Percentiles rank a stretch among this genome's conserved stretches.
phyloP scores from a whole-genome alignment of 768 basidiomycete species.

The Mycena polygramma region DNA sequence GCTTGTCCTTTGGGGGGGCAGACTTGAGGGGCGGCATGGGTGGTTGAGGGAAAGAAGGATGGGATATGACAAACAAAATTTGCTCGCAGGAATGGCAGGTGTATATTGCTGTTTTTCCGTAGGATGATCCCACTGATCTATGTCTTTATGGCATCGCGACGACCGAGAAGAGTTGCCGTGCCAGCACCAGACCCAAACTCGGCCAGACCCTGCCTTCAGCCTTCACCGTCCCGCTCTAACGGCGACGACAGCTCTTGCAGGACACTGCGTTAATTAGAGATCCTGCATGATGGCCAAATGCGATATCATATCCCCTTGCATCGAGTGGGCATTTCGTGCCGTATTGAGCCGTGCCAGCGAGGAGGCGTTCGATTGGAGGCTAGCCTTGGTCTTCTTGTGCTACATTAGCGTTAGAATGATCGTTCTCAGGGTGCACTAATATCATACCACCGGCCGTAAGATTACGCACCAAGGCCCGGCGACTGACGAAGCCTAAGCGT shows the following conservation, averaged over 20 bases:
- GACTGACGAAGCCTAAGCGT: background rate
- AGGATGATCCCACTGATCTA: constrained; percentile 20
- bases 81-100: constrained; percentile 37
- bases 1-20: constrained; percentile 52
- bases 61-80: constrained; percentile 40
- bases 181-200: constrained; percentile 2
- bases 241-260: background rate
- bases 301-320: constrained; percentile 21
- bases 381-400: constrained; percentile 11
- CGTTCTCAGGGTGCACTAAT: constrained; percentile 18
- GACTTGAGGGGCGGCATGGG: constrained; percentile 42
- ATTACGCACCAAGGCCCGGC: constrained; percentile 21
- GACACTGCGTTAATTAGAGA: constrained; percentile 4
- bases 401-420: constrained; percentile 15
- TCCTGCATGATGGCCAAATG: constrained; percentile 9
- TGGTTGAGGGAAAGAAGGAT: constrained; percentile 43
- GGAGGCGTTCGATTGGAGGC: constrained; percentile 13
- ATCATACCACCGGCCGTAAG: constrained; percentile 15
- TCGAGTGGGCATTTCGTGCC: constrained; percentile 11
- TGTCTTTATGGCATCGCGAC: constrained; percentile 18
- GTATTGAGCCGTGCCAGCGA: constrained; percentile 15
- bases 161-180: constrained; percentile 19
- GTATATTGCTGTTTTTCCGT: constrained; percentile 35
- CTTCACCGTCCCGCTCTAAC: constrained; percentile 14
- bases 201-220: no score